These are phyloP conservation scores for Serpula lacrymans DNA, from an alignment of 768 basidiomycete species.

Conservation along the genomic window DNA sequence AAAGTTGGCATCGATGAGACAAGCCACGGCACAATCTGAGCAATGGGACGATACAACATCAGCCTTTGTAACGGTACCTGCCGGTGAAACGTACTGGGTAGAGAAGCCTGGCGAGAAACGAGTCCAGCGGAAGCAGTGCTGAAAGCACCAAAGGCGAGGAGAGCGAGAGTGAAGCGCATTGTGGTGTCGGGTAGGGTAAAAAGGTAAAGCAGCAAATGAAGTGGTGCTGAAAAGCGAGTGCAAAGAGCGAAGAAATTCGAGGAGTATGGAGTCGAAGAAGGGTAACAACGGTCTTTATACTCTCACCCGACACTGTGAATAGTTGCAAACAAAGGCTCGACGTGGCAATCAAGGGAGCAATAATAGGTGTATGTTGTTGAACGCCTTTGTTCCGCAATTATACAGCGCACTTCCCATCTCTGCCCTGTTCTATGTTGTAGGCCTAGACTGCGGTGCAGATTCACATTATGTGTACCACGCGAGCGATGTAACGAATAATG, in stretches of 20 bases:
- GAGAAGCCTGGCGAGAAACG: constrained; percentile 15
- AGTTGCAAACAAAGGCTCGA: constrained; percentile 6
- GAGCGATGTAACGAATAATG: not conserved
- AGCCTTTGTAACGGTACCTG: constrained; percentile 1
- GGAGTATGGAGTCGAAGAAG: constrained; percentile 34
- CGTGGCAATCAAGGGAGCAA: not conserved
- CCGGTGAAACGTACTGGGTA: constrained; percentile 17
- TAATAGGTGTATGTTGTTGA: constrained; percentile 1
- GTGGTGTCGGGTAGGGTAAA: constrained; percentile 3
- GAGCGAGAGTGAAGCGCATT: constrained; percentile 16
- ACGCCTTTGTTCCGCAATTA: too few species aligned
- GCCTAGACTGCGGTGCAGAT: not conserved
- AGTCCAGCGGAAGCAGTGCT: constrained; percentile 16
- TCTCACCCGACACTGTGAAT: constrained; percentile 1
- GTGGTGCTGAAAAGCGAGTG: not conserved
- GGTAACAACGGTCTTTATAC: constrained; percentile 7
- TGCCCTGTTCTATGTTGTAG: constrained; percentile 8
- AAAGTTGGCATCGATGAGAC: constrained; percentile 42
- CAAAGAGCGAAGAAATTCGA: constrained; percentile 15
- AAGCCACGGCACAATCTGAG: constrained; percentile 50
- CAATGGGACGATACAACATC: not conserved
- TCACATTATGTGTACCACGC: not conserved
- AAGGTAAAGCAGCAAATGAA: not conserved
- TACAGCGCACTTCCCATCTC: too few species aligned
- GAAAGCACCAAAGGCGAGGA: constrained; percentile 9